phyloP scores from a whole-genome alignment of 345 rosid genomes.

The Eucalyptus cloeziana region DNA sequence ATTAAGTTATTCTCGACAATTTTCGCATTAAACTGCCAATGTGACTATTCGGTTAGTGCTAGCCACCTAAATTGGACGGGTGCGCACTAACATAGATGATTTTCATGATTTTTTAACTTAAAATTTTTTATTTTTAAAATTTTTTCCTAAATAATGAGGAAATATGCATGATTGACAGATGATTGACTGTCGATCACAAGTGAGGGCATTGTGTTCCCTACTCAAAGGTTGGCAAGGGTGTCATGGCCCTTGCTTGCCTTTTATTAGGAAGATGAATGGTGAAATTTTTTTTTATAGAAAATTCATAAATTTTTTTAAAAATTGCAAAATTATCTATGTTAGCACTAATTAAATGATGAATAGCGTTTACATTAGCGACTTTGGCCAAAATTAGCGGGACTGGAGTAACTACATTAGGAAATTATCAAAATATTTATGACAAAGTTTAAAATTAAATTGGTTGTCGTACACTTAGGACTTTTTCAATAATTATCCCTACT shows the following conservation, averaged over 20 bases:
- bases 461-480: accelerated
- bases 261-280: neutral
- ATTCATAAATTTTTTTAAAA: accelerated
- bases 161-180: neutral
- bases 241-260: neutral
- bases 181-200: neutral
- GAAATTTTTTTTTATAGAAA: neutral
- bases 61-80: accelerated
- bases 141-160: neutral
- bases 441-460: neutral
- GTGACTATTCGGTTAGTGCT: accelerated
- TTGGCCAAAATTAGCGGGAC: neutral
- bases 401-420: neutral
- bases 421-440: neutral
- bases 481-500: neutral
- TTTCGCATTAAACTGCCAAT: accelerated
- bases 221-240: no score
- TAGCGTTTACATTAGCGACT: no score
- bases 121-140: accelerated
- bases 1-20: accelerated
- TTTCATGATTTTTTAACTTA: neutral
- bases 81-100: no score
- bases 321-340: accelerated
- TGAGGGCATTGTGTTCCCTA: neutral
- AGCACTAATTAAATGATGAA: accelerated